Evolutionary conservation across 352 stramenopile species (phyloP).

Genomic region (Globisporangium cystogenes): DNA sequence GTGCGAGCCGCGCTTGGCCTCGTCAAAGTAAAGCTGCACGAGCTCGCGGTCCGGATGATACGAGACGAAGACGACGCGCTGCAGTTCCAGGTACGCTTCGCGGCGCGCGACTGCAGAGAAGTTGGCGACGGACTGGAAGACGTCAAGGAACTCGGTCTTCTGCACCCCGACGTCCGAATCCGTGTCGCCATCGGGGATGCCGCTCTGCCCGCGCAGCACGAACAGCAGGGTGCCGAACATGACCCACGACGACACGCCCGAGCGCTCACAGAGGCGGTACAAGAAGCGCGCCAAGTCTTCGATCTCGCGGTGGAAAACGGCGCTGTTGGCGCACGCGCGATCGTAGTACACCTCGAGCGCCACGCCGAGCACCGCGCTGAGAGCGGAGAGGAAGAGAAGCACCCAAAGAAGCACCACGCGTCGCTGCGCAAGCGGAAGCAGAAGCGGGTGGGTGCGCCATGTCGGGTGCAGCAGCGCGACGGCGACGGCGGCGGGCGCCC

Average conservation of each 20-base stretch:
- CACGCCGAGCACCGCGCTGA: conserved; percentile 33
- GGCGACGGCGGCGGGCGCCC: conserved; percentile 16
- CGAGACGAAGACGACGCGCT: conserved; percentile 37
- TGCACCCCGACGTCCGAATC: conserved; percentile 74
- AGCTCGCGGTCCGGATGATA: conserved; percentile 53
- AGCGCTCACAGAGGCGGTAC: conserved; percentile 42
- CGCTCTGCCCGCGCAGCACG: conserved; percentile 50
- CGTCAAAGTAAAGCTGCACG: conserved; percentile 58
- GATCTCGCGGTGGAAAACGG: conserved; percentile 65
- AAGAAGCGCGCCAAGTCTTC: conserved; percentile 58
- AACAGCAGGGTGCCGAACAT: conserved; percentile 76
- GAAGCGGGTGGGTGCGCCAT: conserved; percentile 23
- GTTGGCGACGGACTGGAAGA: conserved; percentile 43
- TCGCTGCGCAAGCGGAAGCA: conserved; percentile 17
- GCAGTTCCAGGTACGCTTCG: conserved; percentile 44
- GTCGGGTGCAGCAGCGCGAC: conserved; percentile 37
- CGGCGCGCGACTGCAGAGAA: conserved; percentile 39
- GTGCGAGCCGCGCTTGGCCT: conserved; percentile 44
- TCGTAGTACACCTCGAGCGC: conserved; percentile 60
- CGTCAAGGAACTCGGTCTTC: conserved; percentile 45
- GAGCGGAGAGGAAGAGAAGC: conserved; percentile 25
- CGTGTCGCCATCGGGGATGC: conserved; percentile 69
- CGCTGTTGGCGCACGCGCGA: conserved; percentile 54
- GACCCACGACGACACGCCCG: conserved; percentile 58
- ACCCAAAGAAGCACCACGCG: conserved; percentile 31